A percentile compares a stretch with the other conserved stretches of the same genome.
Evolutionary conservation across 2,329 filamentous ascomycete genomes (phyloP).

Genomic region (Aspergillus flavus): DNA sequence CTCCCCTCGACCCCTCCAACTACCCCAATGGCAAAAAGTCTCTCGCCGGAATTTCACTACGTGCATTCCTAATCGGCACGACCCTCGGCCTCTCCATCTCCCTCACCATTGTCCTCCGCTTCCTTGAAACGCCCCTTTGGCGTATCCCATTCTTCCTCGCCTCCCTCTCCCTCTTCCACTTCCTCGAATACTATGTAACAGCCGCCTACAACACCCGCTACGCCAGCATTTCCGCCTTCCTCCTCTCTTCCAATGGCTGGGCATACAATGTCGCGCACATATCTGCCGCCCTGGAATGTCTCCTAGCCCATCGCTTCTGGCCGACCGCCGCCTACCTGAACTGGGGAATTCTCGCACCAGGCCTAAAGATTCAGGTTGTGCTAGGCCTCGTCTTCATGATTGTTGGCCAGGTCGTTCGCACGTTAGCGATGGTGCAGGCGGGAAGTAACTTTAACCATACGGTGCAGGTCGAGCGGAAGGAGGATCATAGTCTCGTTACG

Average conservation of each 20-base stretch:
- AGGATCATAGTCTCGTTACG: constrained; percentile 80
- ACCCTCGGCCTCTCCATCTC: constrained; percentile 40
- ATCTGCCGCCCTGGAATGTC: constrained; percentile 72
- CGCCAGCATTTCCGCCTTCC: constrained; percentile 74
- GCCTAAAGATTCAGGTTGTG: constrained; percentile 39
- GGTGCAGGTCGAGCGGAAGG: constrained; percentile 69
- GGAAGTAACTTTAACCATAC: constrained; percentile 90
- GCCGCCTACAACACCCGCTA: constrained; percentile 78
- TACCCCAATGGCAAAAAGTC: constrained; percentile 45
- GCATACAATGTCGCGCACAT: constrained; percentile 83
- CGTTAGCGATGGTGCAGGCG: constrained; percentile 84
- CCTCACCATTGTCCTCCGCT: constrained; percentile 32
- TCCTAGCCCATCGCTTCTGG: constrained; percentile 41
- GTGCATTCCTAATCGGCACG: constrained; percentile 48
- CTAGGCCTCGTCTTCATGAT: constrained; percentile 67
- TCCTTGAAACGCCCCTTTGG: constrained; percentile 51
- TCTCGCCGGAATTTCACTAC: constrained; percentile 47
- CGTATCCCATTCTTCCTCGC: constrained; percentile 56
- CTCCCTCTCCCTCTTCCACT: constrained; percentile 81
- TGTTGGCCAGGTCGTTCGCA: constrained; percentile 74
- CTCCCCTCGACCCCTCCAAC: constrained; percentile 31
- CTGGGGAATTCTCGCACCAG: constrained; percentile 39
- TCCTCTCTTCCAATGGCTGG: constrained; percentile 81
- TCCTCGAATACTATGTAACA: constrained; percentile 93
- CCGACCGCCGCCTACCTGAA: constrained; percentile 49